phyloP scores from a whole-genome alignment of 331 rosid species.

The Rosa hybrid region DNA sequence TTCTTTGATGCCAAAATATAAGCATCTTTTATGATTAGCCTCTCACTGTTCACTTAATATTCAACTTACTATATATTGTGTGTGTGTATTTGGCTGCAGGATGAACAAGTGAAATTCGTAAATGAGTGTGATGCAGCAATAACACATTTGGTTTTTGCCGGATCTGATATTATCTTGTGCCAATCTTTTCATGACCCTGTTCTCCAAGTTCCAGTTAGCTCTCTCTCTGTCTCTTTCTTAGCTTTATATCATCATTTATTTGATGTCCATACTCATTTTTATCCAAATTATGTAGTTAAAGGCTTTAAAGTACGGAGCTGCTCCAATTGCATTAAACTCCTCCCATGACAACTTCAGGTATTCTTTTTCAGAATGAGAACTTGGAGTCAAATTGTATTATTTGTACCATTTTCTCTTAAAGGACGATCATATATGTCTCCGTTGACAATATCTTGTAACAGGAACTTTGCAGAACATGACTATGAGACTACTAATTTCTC shows the following conservation, averaged over 20 bases:
- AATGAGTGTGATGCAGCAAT: constrained; percentile 49
- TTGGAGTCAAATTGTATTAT: neutral
- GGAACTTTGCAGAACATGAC: constrained; percentile 48
- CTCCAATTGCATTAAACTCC: constrained; percentile 54
- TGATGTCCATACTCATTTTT: constrained; percentile 5
- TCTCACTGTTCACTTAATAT: neutral
- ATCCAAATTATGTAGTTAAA: constrained; percentile 53
- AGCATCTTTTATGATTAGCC: neutral
- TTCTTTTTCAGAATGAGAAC: constrained; percentile 2
- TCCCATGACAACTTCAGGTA: constrained; percentile 48
- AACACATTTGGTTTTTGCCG: constrained; percentile 68
- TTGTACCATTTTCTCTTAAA: constrained; percentile 1
- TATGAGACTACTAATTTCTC: constrained; percentile 51
- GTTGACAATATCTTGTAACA: constrained; percentile 25
- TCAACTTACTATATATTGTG: constrained; percentile 19
- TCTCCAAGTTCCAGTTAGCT: constrained; percentile 65
- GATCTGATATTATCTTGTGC: constrained; percentile 76
- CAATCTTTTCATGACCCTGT: constrained; percentile 69
- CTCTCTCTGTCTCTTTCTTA: constrained; percentile 19
- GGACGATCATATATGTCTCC: constrained; percentile 13
- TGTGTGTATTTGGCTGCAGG: constrained; percentile 44
- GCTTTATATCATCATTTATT: neutral
- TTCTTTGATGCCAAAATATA: neutral
- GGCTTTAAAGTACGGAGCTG: constrained; percentile 85
- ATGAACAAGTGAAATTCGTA: constrained; percentile 44